Conservation (phyloP, 2,329 filamentous ascomycete species). For the Ophiognomonia clavigignenti-juglandacearum region DNA sequence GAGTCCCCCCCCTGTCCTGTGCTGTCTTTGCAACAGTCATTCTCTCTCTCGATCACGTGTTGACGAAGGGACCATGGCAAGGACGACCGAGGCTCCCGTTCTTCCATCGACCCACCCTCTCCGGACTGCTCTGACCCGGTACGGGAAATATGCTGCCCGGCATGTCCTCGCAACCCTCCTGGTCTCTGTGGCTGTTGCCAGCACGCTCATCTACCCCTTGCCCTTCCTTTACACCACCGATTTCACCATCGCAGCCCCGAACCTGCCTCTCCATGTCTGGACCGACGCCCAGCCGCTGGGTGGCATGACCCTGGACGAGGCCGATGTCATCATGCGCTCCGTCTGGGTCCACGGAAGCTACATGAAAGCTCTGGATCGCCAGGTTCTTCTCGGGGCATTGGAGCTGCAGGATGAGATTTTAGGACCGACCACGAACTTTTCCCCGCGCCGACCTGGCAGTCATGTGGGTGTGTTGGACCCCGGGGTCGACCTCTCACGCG, state of each 20-base stretch:
- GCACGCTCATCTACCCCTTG: constrained; percentile 68
- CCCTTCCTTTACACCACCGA: constrained; percentile 70
- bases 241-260: constrained; percentile 65
- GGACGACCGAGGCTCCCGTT: constrained; percentile 69
- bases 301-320: constrained; percentile 41
- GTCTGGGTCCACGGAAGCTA: constrained; percentile 79
- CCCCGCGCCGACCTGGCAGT: constrained; percentile 35
- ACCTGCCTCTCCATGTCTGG: constrained; percentile 76
- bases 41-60: constrained; percentile 15
- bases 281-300: constrained; percentile 64
- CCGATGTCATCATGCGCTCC: constrained; percentile 77
- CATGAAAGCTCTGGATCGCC: constrained; percentile 66
- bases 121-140: constrained; percentile 59
- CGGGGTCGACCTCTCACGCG: constrained; percentile 30
- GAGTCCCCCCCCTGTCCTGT: constrained; percentile 30
- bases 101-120: constrained; percentile 62
- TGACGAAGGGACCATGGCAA: constrained; percentile 27
- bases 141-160: constrained; percentile 65
- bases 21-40: background rate
- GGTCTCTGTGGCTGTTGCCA: constrained; percentile 66
- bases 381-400: constrained; percentile 62
- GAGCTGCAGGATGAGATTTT: constrained; percentile 67
- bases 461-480: constrained; percentile 26
- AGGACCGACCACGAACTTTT: constrained; percentile 53
- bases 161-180: constrained; percentile 73